Conservation (phyloP, 2,329 filamentous ascomycete genomes). For the Lachnellula suecica region DNA sequence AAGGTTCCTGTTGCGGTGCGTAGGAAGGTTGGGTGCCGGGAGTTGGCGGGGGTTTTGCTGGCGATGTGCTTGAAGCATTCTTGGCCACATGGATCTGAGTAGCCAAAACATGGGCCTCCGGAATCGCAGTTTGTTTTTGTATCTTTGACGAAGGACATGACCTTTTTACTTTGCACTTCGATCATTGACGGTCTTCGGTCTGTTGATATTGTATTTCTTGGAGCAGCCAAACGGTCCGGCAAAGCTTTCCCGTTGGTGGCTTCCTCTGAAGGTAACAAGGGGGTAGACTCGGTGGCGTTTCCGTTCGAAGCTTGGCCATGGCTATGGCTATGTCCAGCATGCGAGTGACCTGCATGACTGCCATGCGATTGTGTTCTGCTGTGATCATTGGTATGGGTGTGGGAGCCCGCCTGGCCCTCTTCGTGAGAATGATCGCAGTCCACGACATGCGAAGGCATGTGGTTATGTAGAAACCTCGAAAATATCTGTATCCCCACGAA, state of each 20-base stretch:
- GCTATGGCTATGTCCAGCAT: conserved; percentile 4
- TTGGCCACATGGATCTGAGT: conserved; percentile 64
- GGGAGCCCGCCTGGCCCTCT: conserved; percentile 40
- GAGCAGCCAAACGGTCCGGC: no score
- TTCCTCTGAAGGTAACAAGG: conserved; percentile 22
- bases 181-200: conserved; percentile 53
- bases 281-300: conserved; percentile 26
- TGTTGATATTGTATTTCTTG: no score
- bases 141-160: conserved; percentile 65
- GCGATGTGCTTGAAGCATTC: conserved; percentile 62
- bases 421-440: conserved; percentile 76
- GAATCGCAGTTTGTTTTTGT: conserved; percentile 63
- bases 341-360: conserved; percentile 12
- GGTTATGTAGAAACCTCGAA: conserved; percentile 69
- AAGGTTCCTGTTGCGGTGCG: conserved; percentile 18
- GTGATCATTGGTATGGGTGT: conserved; percentile 28
- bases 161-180: conserved; percentile 52
- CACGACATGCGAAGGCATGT: conserved; percentile 76
- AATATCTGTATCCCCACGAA: conserved; percentile 75
- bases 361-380: conserved; percentile 11
- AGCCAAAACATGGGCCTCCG: conserved; percentile 60
- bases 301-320: conserved; percentile 10
- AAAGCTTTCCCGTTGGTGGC: conserved; percentile 12
- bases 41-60: conserved; percentile 30
- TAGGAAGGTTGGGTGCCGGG: conserved; percentile 8